Conservation (phyloP, 768 basidiomycete species). For the Tephrocybe rancida region DNA sequence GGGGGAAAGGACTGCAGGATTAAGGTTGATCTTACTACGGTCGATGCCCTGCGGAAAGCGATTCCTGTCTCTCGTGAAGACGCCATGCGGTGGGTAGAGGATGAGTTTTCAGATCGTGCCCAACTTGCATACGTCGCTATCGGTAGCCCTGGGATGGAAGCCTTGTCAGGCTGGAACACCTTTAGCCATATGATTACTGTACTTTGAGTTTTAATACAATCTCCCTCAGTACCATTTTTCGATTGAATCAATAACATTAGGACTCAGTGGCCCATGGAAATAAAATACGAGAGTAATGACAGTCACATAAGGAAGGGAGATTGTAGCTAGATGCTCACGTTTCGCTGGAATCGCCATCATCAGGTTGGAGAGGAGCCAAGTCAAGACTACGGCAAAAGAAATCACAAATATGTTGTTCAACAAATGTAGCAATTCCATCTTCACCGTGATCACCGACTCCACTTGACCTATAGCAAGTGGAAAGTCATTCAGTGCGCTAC, state of each 20-base stretch:
- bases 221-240: background rate
- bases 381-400: background rate
- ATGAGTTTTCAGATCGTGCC: slow-evolving; percentile 13
- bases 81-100: slow-evolving; percentile 20
- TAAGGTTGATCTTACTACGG: slow-evolving; percentile 12
- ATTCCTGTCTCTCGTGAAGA: slow-evolving; percentile 17
- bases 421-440: background rate
- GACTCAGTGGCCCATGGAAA: background rate
- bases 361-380: background rate
- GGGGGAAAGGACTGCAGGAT: slow-evolving; percentile 15
- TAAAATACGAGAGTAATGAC: background rate
- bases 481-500: background rate
- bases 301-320: background rate
- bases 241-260: background rate
- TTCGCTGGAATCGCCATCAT: background rate
- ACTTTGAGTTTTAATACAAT: background rate
- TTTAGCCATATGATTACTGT: background rate
- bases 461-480: background rate
- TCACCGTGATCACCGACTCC: background rate
- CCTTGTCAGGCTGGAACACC: background rate
- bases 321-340: too few relatives aligned
- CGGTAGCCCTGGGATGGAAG: background rate
- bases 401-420: background rate
- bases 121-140: background rate
- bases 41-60: slow-evolving; percentile 18